Base-by-base conservation (phyloP, 2,329 filamentous ascomycete species). In the Aspergillus sp. region DNA sequence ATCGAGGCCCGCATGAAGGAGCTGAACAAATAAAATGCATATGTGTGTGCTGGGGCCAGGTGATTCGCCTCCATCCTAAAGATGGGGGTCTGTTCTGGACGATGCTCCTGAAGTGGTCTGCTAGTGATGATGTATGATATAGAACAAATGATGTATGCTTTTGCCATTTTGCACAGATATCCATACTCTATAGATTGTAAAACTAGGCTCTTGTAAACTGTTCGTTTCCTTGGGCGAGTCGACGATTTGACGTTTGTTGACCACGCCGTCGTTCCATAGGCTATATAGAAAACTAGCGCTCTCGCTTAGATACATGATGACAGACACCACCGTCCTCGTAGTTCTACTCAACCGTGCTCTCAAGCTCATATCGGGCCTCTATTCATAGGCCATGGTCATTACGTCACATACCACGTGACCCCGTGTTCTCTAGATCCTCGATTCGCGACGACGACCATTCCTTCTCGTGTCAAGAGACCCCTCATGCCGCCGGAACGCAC, bases 1-100 rank as follows among this genome's bases (percentile, higher is more conserved):
- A 84, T 88, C 56, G 79, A 82, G 69, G 86, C 83, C 12, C 87
- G 85, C 73, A 87, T 86, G 61, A 79, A 86, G 72, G 85, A 85
- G 69, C 68, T 91, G 74, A 91, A 91, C 80, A 86, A 89, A 68
- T 78, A 72, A 54, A 16, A 7, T n/a, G 24, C n/a, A n/a, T 14
- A n/a, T 20, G 5, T 51, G 24, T 26, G 11, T n/a, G 32, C 36
- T n/a, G 14, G 5, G 16, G 4, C 36, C 16, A 9, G 36, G 16
- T 6, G 1, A 7, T 42, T 42, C 10, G 4, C 36, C n/a, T 42
- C 36, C 1, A n/a, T 7, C 36, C 7, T 7, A 47, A 22, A 2
- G 11, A 6, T 22, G 20, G 12, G 26, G 1, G 12, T 20, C 18
- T 24, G 9, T 3, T 9, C 16, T 18, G 12, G 45, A 18, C 45